These are phyloP conservation scores for Scheffersomyces coipomensis DNA, from an alignment of 805 yeast species.

Conservation along the genomic window DNA sequence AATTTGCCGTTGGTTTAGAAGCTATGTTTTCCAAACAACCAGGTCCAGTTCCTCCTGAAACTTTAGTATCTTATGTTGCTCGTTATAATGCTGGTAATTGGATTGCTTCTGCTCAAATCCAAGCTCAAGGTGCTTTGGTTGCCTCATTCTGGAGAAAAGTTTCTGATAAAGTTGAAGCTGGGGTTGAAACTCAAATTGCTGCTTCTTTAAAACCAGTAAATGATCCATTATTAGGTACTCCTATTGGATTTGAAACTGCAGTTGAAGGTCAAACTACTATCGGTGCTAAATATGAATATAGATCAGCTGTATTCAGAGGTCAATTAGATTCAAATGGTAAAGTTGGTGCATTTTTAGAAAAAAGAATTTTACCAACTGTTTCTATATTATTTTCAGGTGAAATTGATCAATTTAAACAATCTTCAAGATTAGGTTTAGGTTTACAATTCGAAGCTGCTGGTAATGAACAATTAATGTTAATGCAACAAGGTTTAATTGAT, in stretches of 20 bases:
- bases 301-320: conserved; percentile 94
- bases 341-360: conserved; percentile 87
- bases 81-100: conserved; percentile 87
- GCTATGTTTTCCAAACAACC: conserved; percentile 81
- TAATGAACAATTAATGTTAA: conserved; percentile 85
- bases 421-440: conserved; percentile 88
- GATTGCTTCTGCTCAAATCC: conserved; percentile 92
- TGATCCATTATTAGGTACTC: conserved; percentile 72
- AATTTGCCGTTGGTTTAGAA: conserved; percentile 86
- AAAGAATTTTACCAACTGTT: conserved; percentile 88
- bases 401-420: conserved; percentile 72
- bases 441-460: conserved; percentile 95
- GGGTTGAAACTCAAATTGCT: conserved; percentile 80
- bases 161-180: conserved; percentile 91
- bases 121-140: conserved; percentile 85
- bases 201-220: conserved; percentile 74
- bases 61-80: conserved; percentile 84
- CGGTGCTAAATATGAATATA: conserved; percentile 97
- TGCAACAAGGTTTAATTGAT: conserved; percentile 84
- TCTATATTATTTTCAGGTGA: conserved; percentile 88
- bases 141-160: conserved; percentile 95
- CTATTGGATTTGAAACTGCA: conserved; percentile 79
- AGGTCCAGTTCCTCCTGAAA: conserved; percentile 73
- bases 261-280: conserved; percentile 89
- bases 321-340: conserved; percentile 90